Base-by-base conservation (phyloP, 1,139 yeast genomes). In the Hemisphaericaspora xylofermentans region DNA sequence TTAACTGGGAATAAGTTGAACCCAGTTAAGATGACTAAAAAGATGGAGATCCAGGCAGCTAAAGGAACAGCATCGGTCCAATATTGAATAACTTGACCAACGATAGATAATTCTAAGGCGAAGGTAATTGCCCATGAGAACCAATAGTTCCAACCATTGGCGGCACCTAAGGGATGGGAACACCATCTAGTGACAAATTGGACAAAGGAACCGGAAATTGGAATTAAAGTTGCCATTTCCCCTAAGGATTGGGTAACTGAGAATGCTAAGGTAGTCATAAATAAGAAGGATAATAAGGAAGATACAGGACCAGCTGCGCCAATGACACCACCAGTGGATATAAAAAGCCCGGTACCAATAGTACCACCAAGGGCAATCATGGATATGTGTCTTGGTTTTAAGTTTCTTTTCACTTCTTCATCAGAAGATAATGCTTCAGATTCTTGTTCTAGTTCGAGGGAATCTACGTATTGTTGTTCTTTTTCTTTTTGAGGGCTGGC, bases 111-210 rank as follows among this genome's bases (percentile, higher is more conserved):
- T 63, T 88, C 96, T 45, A 87, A 78, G 6, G 95, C 88, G 64
- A 79, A 85, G 2, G 95, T 85, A 49, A 84, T 82, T 41, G 88
- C 88, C 93, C 94, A 87, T 16, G 86, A 78, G 62, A 85, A 86
- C 91, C 93, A 86, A 61, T 88, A 88, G 65, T 80, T 74, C 79
- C 88, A 87, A 42, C 93, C 94, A 53, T 82, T 81, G 36, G 94
- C 82, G 43, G 86, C 88, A 48, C 95, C 94, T 43, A 84, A 66
- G 8, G 89, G 79, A 22, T 83, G 84, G 9, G 85, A 78, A 42
- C 78, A 61, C 71, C 86, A 86, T 56, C 89, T 66, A 40, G 84
- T 70, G 24, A 68, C 66, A 46, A 71, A 72, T 48, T 71, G 77
- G 29, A 73, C 65, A 61, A 84, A 82, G 1, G 85, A 79, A 14